Conservation (phyloP, 306 rosid species). For the Oxytropis ochrocephala region DNA sequence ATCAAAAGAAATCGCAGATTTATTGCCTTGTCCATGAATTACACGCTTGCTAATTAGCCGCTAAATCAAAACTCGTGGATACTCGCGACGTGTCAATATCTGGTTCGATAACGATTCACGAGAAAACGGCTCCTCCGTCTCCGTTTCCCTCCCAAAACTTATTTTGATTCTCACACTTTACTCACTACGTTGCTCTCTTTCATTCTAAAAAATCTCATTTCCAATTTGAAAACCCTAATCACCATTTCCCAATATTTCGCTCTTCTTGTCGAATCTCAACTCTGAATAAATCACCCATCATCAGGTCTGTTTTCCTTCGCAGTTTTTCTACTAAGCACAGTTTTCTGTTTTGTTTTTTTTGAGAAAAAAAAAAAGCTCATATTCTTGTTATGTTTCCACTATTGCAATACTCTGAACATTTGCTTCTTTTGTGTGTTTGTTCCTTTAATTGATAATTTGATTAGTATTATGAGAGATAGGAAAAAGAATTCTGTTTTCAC, state of each 20-base stretch:
- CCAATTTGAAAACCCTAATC: not conserved
- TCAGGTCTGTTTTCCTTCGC: conserved; percentile 17
- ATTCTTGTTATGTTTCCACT: too few species aligned
- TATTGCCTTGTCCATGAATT: not conserved
- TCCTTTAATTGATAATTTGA: not conserved
- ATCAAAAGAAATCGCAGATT: not conserved
- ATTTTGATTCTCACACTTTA: conserved; percentile 2
- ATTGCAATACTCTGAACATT: not conserved
- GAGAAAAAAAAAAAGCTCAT: not conserved
- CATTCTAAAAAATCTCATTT: not conserved
- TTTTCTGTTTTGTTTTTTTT: conserved; percentile 15
- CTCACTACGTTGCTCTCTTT: not conserved
- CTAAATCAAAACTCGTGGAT: not conserved
- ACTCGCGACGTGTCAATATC: conserved; percentile 15
- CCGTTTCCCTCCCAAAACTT: conserved; percentile 21
- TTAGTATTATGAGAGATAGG: not conserved
- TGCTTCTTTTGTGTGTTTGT: not conserved
- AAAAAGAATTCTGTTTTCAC: not conserved
- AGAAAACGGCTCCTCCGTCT: conserved; percentile 32
- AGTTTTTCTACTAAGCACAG: not conserved
- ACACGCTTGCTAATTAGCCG: not conserved
- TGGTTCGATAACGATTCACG: not conserved
- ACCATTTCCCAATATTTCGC: not conserved
- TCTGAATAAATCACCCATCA: not conserved
- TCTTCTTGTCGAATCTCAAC: not conserved